A percentile compares a stretch with the other conserved stretches of the same genome.
Conservation (phyloP, 2,329 filamentous ascomycete genomes). For the Phialemonium atrogriseum region DNA sequence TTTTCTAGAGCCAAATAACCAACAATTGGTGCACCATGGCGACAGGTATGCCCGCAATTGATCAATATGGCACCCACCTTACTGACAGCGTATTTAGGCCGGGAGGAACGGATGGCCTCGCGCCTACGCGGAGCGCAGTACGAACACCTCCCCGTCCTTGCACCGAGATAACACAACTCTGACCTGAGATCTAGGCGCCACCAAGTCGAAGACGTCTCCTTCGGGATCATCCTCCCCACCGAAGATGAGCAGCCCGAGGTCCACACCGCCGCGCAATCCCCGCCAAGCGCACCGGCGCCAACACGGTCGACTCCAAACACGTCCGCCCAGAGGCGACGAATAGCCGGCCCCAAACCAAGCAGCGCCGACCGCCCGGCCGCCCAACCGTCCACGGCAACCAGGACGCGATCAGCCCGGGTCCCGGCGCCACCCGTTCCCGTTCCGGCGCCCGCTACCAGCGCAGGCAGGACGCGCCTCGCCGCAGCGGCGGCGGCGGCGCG, state of each 20-base stretch:
- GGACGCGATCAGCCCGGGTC: neutral
- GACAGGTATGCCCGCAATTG: too few species aligned
- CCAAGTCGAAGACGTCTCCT: conserved; percentile 52
- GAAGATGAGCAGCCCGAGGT: conserved; percentile 11
- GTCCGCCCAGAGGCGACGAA: conserved; percentile 37
- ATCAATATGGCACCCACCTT: too few species aligned
- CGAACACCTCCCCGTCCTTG: neutral
- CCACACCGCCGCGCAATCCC: conserved; percentile 5
- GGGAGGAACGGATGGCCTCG: conserved; percentile 2
- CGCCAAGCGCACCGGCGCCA: conserved; percentile 9
- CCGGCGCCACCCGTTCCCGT: neutral
- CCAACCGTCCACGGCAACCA: conserved; percentile 1
- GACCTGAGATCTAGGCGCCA: conserved; percentile 39
- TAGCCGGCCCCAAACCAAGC: conserved; percentile 15
- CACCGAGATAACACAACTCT: too few species aligned
- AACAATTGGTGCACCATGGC: too few species aligned
- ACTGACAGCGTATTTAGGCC: conserved; percentile 1
- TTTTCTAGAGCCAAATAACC: too few species aligned
- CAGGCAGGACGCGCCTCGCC: conserved; percentile 7
- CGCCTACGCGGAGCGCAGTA: conserved; percentile 3
- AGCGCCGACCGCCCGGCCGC: conserved; percentile 4
- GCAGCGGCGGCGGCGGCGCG: conserved; percentile 12
- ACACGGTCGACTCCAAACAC: conserved; percentile 31
- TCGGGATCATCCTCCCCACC: conserved; percentile 38
- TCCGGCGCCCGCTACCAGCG: neutral